Percentiles rank a stretch among this genome's conserved stretches.
Conservation (phyloP, 257 asterid species). For the Fraxinus americana region DNA sequence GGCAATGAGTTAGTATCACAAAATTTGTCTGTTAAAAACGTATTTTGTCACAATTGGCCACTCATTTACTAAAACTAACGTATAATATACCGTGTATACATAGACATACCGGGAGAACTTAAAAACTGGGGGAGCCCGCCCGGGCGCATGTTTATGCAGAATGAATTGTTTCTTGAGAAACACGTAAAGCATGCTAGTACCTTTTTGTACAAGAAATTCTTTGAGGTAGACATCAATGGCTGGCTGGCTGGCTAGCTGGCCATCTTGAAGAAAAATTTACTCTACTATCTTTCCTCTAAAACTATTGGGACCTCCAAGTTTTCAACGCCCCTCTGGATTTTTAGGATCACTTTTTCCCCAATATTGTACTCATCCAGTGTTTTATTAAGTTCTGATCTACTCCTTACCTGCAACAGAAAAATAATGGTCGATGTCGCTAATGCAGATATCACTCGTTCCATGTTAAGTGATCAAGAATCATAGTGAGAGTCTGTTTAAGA, state of each 20-base stretch:
- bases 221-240: not conserved
- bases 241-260: not conserved
- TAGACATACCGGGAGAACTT: not conserved
- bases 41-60: too few relatives aligned
- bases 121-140: not conserved
- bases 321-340: conserved; percentile 62
- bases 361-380: conserved; percentile 69
- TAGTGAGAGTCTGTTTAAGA: not conserved
- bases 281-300: conserved; percentile 60
- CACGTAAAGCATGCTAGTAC: not conserved
- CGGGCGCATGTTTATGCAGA: too few relatives aligned
- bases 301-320: conserved; percentile 61
- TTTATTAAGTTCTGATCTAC: conserved; percentile 70
- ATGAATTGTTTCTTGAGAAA: not conserved
- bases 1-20: too few relatives aligned
- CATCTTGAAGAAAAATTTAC: conserved; percentile 2
- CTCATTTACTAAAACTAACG: too few relatives aligned
- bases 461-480: not conserved
- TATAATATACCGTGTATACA: too few relatives aligned
- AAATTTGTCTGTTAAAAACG: too few relatives aligned
- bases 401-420: conserved; percentile 60
- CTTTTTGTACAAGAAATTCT: not conserved
- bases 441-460: not conserved
- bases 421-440: not conserved
- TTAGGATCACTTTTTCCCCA: conserved; percentile 70